These are phyloP conservation scores for Rubia tinctorum DNA, from an alignment of 305 asterid species.

Conservation along the genomic window DNA sequence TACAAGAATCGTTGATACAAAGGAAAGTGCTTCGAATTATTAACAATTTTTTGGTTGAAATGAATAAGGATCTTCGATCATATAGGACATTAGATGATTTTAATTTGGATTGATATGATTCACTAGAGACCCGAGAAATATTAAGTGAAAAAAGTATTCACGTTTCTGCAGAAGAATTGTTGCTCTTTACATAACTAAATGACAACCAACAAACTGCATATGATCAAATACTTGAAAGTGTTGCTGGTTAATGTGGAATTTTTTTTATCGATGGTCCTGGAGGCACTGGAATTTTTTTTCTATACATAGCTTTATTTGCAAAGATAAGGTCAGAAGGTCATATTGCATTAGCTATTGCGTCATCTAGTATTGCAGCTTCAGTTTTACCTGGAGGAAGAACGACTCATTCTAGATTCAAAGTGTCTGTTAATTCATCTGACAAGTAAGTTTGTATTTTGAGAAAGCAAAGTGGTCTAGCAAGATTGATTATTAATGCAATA, in stretches of 20 bases:
- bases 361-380: no score
- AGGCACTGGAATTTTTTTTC: no score
- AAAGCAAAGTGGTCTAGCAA: not conserved
- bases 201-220: not conserved
- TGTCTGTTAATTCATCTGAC: not conserved
- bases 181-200: not conserved
- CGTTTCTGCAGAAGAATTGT: not conserved
- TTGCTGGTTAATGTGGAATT: no score
- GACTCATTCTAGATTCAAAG: slow-evolving; percentile 8
- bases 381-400: no score
- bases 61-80: not conserved
- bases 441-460: not conserved
- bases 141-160: not conserved
- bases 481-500: not conserved
- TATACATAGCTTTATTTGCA: no score
- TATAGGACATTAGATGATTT: not conserved
- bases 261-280: no score
- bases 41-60: not conserved
- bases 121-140: not conserved
- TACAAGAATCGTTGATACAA: not conserved
- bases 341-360: no score
- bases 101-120: not conserved
- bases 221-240: no score
- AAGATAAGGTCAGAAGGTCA: no score
- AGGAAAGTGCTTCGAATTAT: not conserved